Conservation (phyloP, 2,329 filamentous ascomycete genomes). For the Hymenoscyphus repandus region DNA sequence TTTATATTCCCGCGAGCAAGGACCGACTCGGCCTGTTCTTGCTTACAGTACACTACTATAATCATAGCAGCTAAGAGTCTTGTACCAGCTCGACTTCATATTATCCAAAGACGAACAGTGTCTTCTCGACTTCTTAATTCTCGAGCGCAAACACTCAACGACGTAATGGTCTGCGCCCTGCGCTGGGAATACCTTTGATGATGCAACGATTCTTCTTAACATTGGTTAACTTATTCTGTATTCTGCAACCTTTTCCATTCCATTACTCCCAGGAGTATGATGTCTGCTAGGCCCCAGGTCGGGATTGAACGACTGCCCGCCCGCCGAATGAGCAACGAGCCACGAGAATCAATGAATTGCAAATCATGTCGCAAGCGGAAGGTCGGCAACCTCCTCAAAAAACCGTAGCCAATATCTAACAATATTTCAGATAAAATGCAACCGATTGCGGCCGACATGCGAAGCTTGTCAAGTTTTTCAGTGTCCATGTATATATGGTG, state of each 20-base stretch:
- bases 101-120: constrained; percentile 9
- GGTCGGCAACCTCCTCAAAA: constrained; percentile 45
- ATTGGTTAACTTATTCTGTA: constrained; percentile 8
- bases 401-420: constrained; percentile 21
- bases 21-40: background rate
- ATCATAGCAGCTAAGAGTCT: too few relatives aligned
- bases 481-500: constrained; percentile 84
- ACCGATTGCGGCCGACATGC: constrained; percentile 75
- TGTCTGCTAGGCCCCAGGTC: constrained; percentile 31
- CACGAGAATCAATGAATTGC: constrained; percentile 90
- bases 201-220: constrained; percentile 23
- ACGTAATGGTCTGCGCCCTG: constrained; percentile 19
- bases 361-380: constrained; percentile 91
- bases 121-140: background rate
- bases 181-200: constrained; percentile 20
- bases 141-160: constrained; percentile 4
- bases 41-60: background rate
- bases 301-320: constrained; percentile 32
- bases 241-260: constrained; percentile 1
- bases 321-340: constrained; percentile 43
- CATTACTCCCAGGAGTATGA: constrained; percentile 14
- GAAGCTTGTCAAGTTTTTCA: constrained; percentile 88
- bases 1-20: background rate
- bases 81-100: background rate
- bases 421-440: constrained; percentile 75